Base-by-base conservation (phyloP, 2,329 filamentous ascomycete species). In the Penicillium sp. region DNA sequence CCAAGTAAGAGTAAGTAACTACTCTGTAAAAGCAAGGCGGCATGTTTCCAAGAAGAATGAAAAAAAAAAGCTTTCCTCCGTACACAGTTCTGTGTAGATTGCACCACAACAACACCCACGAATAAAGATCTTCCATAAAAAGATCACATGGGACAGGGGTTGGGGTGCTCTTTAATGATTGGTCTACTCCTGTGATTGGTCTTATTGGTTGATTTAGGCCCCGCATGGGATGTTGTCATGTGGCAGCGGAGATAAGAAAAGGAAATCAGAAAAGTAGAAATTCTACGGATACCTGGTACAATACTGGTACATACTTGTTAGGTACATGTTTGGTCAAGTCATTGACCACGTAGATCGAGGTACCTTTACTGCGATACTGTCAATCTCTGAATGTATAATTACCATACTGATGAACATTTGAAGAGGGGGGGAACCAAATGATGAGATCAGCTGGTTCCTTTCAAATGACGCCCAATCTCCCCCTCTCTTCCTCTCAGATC, bases 171-270 rank as follows among this genome's bases (percentile, higher is more conserved):
- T 30, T 13, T 30, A 4, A 35, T 43, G 31, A 48, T 48, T 48
- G 45, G 45, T 13, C 14, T 1, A 6, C 18, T 35, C 44, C 38
- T 30, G 31, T 16, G 16, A 39, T 22, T 19, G 38, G 19, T 42
- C 46, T 35, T 49, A 49, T 58, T 36, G 42, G 53, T 40, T 51
- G 47, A 52, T 53, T 52, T n/a, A n/a, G n/a, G n/a, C 50, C 49
- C 47, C 53, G 55, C 56, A 57, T 50, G 46, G 22, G 45, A 59
- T 53, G 53, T 50, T 59, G 55, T 60, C 57, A 60, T 59, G 57
- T 47, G 54, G 51, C 38, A 41, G 33, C 7, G 22, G 22, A 12
- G 29, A 38, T 46, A 34, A 35, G 41, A 30, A 19, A n/a, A 35
- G 41, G 41, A 43, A 43, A 41, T 4, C 10, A 39, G 37, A 12